Base-by-base conservation (phyloP, 192 early-diverging fungal species). In the Podila clonocystis region DNA sequence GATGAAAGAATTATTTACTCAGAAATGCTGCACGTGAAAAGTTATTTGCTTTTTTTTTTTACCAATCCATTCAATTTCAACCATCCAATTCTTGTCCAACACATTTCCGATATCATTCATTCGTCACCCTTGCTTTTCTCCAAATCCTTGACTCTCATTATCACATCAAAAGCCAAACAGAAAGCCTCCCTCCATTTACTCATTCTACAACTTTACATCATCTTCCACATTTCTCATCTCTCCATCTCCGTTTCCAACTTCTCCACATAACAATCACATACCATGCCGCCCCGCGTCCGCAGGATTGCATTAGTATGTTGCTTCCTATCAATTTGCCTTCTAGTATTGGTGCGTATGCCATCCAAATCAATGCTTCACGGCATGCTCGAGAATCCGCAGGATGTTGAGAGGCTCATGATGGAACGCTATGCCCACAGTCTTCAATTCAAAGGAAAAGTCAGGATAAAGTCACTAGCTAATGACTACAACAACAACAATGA, bases 401-500 rank as follows among this genome's bases (percentile, higher is more conserved):
- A 80, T 80, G 77, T 70, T 30, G 77, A 80, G 31, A 59, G 77
- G 19, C 72, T 80, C 49, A 80, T 80, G 77, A 80, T 80, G 77
- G 77, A 80, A 62, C 66, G 77, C 19, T 80, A 80, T 65, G 77
- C 77, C 29, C 77, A 68, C n/a, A 80, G 77, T 63, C 71, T 80
- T 41, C 77, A 80, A 22, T 80, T 80, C 49, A 80, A 80, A 50
- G 77, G 77, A 17, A 80, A 80, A 26, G 77, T 80, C 67, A 63
- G 77, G 77, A 80, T 80, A 80, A 80, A 80, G 67, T 80, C 77
- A 1, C 52, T 80, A 0, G 65, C 77, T 17, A 55, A 6, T 26
- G 20, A 24, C 24, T n/a, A 80, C 38, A 70, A 80, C 66, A 58
- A 63, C 48, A 65, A 24, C 33, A 70, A 68, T 12, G 67, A 73